Conservation (phyloP, 2,329 filamentous ascomycete species). For the Calonectria honghensis region DNA sequence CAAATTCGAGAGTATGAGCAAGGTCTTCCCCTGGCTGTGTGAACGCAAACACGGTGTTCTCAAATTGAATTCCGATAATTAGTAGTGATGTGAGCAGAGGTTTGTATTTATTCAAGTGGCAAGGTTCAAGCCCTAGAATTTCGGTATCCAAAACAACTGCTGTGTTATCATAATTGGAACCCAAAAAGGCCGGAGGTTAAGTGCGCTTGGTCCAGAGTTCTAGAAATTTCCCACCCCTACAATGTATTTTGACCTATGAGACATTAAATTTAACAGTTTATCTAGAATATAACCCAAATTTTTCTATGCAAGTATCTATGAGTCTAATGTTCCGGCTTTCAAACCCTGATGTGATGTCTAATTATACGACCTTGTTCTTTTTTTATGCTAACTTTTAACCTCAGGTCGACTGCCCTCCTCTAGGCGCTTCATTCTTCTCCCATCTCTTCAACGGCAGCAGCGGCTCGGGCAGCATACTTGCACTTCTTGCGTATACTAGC, state of each 20-base stretch:
- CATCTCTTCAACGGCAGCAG: conserved; percentile 35
- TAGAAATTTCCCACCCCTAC: not conserved
- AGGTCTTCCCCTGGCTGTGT: too few relatives aligned
- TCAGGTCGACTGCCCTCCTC: not conserved
- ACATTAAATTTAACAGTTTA: not conserved
- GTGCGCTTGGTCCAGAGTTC: too few relatives aligned
- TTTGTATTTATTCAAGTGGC: too few relatives aligned
- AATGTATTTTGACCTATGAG: not conserved
- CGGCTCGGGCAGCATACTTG: conserved; percentile 51
- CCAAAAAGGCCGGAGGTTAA: too few relatives aligned
- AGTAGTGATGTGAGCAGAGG: too few relatives aligned
- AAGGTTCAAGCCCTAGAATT: too few relatives aligned
- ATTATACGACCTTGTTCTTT: not conserved
- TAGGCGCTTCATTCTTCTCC: not conserved
- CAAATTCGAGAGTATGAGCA: too few relatives aligned
- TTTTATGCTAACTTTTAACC: not conserved
- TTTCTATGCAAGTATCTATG: not conserved
- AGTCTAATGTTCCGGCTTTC: not conserved
- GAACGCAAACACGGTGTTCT: too few relatives aligned
- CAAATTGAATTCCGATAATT: too few relatives aligned
- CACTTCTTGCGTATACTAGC: conserved; percentile 47
- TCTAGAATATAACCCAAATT: not conserved
- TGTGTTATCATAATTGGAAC: too few relatives aligned
- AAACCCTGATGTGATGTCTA: not conserved
- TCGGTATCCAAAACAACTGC: too few relatives aligned